Conservation (phyloP, 805 yeast genomes). For the Spencermartinsiella europaea region DNA sequence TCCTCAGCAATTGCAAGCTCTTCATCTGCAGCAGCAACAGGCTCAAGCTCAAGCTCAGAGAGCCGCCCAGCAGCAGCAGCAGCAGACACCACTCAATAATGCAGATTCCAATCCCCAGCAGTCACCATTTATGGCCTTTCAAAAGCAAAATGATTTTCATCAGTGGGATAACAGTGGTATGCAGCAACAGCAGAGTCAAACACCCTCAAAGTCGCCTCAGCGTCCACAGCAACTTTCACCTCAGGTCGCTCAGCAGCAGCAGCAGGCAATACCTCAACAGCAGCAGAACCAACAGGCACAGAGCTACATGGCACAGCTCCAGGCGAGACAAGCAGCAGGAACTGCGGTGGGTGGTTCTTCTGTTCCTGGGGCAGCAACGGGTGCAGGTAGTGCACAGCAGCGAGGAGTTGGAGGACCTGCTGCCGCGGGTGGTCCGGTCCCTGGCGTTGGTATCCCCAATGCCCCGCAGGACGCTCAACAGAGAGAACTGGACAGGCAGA, state of each 20-base stretch:
- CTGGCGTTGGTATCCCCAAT: not conserved
- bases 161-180: not conserved
- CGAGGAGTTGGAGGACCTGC: not conserved
- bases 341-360: too few relatives aligned
- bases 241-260: slow-evolving; percentile 14
- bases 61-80: not conserved
- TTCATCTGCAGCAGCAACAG: slow-evolving; percentile 1
- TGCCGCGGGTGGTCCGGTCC: not conserved
- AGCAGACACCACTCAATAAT: not conserved
- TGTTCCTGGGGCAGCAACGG: not conserved
- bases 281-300: slow-evolving; percentile 19
- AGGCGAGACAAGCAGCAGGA: slow-evolving; percentile 7
- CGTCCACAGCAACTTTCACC: slow-evolving; percentile 11
- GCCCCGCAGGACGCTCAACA: slow-evolving; percentile 37
- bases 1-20: not conserved
- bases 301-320: slow-evolving; percentile 18
- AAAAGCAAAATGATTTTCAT: not conserved
- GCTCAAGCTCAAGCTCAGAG: not conserved
- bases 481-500: slow-evolving; percentile 52
- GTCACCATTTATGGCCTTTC: not conserved
- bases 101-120: not conserved
- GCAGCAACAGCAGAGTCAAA: slow-evolving; percentile 14
- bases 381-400: not conserved
- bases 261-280: slow-evolving; percentile 21
- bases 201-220: slow-evolving; percentile 11